Conservation (phyloP, 2,329 filamentous ascomycete genomes). For the Alternaria hordeiaustralica region DNA sequence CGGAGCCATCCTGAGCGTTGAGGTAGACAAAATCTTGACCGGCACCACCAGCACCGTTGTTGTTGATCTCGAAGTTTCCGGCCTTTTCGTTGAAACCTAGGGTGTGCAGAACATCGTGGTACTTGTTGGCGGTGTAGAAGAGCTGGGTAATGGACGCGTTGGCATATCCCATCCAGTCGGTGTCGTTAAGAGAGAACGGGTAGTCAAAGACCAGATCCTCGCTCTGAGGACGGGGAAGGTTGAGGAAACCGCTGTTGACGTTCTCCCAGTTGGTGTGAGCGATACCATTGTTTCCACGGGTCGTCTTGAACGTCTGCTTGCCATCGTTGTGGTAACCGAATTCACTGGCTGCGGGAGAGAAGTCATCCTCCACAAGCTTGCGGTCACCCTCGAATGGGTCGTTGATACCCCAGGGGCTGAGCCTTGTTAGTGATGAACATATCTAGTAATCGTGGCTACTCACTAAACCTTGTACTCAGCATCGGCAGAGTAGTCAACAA, state of each 20-base stretch:
- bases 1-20: constrained; percentile 62
- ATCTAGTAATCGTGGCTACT: neutral
- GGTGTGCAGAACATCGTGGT: constrained; percentile 64
- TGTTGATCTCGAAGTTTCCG: constrained; percentile 67
- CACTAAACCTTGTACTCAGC: constrained; percentile 64
- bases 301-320: constrained; percentile 57
- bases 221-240: constrained; percentile 59
- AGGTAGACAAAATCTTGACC: constrained; percentile 63
- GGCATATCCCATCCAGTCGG: constrained; percentile 50
- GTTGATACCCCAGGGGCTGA: constrained; percentile 58
- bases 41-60: constrained; percentile 60
- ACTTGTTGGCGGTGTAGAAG: constrained; percentile 67
- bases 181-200: constrained; percentile 32
- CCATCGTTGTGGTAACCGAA: constrained; percentile 63
- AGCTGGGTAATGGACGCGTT: constrained; percentile 65
- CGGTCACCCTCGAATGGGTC: constrained; percentile 61
- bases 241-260: constrained; percentile 51
- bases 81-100: constrained; percentile 65
- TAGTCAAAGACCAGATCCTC: constrained; percentile 53
- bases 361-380: constrained; percentile 56
- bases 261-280: constrained; percentile 59
- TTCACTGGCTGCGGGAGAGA: constrained; percentile 55
- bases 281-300: constrained; percentile 65
- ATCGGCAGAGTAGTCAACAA: constrained; percentile 65
- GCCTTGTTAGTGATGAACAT: constrained; percentile 6